A percentile compares a stretch with the other conserved stretches of the same genome.
Evolutionary conservation across 1,284 basidiomycete genomes (phyloP).

Genomic region (Apiotrichum montevideense): DNA sequence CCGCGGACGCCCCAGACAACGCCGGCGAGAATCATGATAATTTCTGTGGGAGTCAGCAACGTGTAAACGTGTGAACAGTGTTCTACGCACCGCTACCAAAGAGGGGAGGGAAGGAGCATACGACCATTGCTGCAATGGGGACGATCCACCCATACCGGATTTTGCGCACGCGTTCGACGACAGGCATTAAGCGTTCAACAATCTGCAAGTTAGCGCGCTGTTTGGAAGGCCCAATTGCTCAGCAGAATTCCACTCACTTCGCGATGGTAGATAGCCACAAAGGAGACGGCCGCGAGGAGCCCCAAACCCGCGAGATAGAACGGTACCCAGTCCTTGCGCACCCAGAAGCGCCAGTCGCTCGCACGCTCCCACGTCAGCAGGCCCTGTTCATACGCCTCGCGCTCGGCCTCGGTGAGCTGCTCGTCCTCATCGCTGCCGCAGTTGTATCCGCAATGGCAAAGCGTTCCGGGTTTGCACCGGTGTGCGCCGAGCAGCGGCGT

Average conservation of each 20-base stretch:
- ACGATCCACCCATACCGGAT: conserved; percentile 35
- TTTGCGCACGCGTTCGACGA: conserved; percentile 17
- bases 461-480: background rate
- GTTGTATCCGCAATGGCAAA: background rate
- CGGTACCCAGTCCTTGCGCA: conserved; percentile 26
- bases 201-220: conserved; percentile 10
- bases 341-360: conserved; percentile 27
- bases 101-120: conserved; percentile 47
- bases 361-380: conserved; percentile 25
- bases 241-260: conserved; percentile 15
- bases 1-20: conserved; percentile 45
- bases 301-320: conserved; percentile 20
- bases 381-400: conserved; percentile 31
- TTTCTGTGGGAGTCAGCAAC: conserved; percentile 14
- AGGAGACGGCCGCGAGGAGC: conserved; percentile 18
- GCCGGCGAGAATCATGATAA: conserved; percentile 38
- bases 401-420: conserved; percentile 22
- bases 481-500: background rate
- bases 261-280: conserved; percentile 30
- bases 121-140: conserved; percentile 40
- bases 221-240: too few species aligned
- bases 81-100: conserved; percentile 37
- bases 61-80: too few species aligned
- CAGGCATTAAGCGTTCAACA: conserved; percentile 27
- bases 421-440: background rate